phyloP scores from a whole-genome alignment of 1,139 yeast species.

The Yamadazyma trypodendri region DNA sequence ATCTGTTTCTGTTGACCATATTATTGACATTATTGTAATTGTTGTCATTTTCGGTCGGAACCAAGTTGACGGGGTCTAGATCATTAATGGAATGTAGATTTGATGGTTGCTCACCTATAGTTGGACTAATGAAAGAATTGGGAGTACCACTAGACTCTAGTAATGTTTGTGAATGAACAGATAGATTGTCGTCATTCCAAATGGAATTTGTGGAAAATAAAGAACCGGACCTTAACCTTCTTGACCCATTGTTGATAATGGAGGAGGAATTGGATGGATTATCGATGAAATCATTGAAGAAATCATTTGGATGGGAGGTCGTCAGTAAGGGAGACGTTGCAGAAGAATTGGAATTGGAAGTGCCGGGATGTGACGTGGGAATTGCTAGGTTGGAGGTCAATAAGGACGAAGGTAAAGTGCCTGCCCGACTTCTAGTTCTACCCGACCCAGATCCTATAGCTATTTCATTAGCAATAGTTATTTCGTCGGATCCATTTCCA shows the following conservation, averaged over 20 bases:
- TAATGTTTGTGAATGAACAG: slow-evolving; percentile 9
- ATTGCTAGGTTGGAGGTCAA: slow-evolving; percentile 9
- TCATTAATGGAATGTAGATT: slow-evolving; percentile 10
- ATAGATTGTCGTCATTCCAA: slow-evolving; percentile 44
- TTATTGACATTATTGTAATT: slow-evolving; percentile 6
- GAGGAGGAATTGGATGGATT: neutral
- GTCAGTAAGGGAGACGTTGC: slow-evolving; percentile 16
- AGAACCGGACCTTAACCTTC: slow-evolving; percentile 45
- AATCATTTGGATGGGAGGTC: slow-evolving; percentile 9
- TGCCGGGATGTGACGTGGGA: slow-evolving; percentile 3
- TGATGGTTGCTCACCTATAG: slow-evolving; percentile 26
- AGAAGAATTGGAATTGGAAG: slow-evolving; percentile 9
- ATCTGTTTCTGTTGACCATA: slow-evolving; percentile 34
- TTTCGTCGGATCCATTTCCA: neutral
- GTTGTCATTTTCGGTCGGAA: slow-evolving; percentile 5
- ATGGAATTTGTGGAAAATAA: slow-evolving; percentile 45
- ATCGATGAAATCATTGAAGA: slow-evolving; percentile 7
- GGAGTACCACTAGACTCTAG: slow-evolving; percentile 10
- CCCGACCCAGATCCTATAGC: slow-evolving; percentile 26
- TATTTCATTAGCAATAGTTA: neutral
- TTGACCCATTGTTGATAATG: slow-evolving; percentile 1
- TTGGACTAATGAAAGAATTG: slow-evolving; percentile 31
- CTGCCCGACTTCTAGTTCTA: slow-evolving; percentile 58
- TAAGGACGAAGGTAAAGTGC: slow-evolving; percentile 35
- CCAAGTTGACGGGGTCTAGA: slow-evolving; percentile 7